Evolutionary conservation across 345 rosid species (phyloP), one percentile per base, ranked within the genome.

Genomic region (Hibiscus mutabilis): DNA sequence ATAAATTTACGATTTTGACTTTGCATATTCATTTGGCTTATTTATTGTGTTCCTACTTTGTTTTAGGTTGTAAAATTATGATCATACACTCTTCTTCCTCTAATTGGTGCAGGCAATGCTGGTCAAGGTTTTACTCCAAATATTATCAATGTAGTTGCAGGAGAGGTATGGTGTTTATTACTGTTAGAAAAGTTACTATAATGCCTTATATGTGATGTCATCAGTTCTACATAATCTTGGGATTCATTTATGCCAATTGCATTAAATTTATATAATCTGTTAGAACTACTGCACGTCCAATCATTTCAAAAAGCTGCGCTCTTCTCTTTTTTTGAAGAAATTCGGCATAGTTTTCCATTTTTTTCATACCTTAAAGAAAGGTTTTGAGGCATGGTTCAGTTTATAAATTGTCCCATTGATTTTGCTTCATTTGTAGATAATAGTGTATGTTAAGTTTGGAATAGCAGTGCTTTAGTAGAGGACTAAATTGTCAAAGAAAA

Each of bases 101-200:
- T 81, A 37, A 33, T 72, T 75, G 72, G 44, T 86, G 77, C 86
- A 91, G 96, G 93, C 70, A 83, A 79, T 71, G 79, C 83, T 1
- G 95, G 97, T 71, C 90, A 86, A 58, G 87, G 91, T 66, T 90
- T 94, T 82, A 86, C 84, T 47, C 91, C 96, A 4, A 89, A 91
- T 82, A 81, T 91, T 71, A 83, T 94, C 60, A 77, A 78, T 80
- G 86, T 88, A 77, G 81, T 83, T 74, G 86, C 89, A 68, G 97
- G 96, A 42, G 97, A 94, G 91, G 98, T 94, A 87, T 71, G 85
- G 55, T 68, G 25, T 61, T 47, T 40, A 59, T 13, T 51, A 44
- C 12, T 57, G 42, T 65, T 69, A 21, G 37, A 63, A 58, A n/a
- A 19, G 1, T 33, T 33, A 4, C 58, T 22, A 46, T 11, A 10